Conservation (phyloP, 345 rosid species). For the Turnera subulata region DNA sequence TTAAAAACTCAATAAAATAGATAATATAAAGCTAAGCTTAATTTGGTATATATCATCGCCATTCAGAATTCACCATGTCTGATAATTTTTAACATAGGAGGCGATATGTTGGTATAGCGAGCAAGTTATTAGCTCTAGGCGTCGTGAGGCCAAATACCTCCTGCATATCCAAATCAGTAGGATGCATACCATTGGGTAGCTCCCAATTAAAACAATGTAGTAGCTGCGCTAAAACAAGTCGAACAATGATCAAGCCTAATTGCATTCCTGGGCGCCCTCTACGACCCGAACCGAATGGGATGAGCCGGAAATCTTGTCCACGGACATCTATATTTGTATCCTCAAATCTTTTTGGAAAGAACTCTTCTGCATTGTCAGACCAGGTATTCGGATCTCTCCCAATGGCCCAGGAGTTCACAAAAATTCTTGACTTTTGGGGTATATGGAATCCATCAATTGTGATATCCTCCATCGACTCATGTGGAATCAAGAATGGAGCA, state of each 20-base stretch:
- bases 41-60: no score
- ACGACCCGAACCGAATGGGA: constrained; percentile 14
- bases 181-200: neutral
- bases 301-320: constrained; percentile 17
- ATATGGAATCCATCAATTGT: constrained; percentile 16
- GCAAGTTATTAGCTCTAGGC: neutral
- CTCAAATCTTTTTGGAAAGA: constrained; percentile 24
- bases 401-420: constrained; percentile 20
- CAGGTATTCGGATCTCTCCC: constrained; percentile 15
- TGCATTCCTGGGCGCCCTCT: constrained; percentile 11
- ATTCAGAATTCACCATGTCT: no score
- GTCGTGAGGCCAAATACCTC: neutral
- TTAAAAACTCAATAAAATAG: no score
- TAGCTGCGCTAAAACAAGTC: no score
- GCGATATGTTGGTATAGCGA: constrained; percentile 3
- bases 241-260: neutral
- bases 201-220: constrained; percentile 5
- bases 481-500: no score
- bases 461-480: constrained; percentile 13
- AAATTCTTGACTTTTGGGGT: constrained; percentile 16
- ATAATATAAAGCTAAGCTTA: no score
- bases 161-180: constrained; percentile 1
- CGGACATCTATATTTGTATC: neutral
- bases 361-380: constrained; percentile 10
- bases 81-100: neutral